Percentiles rank a stretch among this genome's conserved stretches.
phyloP scores from a whole-genome alignment of 2,329 filamentous ascomycete genomes.

The Corynespora cassiicola region DNA sequence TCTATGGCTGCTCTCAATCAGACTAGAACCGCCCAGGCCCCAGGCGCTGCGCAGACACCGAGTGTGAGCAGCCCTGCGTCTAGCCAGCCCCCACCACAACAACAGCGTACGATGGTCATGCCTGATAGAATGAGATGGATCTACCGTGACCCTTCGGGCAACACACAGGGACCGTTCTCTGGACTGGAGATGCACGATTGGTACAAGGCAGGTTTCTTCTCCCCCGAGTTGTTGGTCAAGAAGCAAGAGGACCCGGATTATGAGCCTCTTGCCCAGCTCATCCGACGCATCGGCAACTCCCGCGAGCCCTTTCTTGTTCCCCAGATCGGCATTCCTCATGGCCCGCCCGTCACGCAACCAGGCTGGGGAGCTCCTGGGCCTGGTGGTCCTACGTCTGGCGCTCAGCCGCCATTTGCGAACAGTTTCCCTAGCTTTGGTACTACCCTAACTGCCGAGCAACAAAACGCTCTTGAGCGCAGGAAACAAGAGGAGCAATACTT shows the following conservation, averaged over 20 bases:
- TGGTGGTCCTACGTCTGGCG: slow-evolving; percentile 49
- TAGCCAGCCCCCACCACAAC: slow-evolving; percentile 70
- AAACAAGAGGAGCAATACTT: slow-evolving; percentile 99
- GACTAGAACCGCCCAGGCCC: slow-evolving; percentile 39
- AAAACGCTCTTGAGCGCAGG: slow-evolving; percentile 92
- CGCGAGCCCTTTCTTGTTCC: slow-evolving; percentile 96
- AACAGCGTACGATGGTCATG: slow-evolving; percentile 95
- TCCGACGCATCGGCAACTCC: slow-evolving; percentile 94
- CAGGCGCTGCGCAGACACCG: slow-evolving; percentile 37
- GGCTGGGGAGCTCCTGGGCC: slow-evolving; percentile 49
- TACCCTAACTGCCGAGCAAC: slow-evolving; percentile 94
- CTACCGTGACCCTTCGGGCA: slow-evolving; percentile 92
- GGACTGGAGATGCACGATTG: slow-evolving; percentile 99
- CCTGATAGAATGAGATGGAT: slow-evolving; percentile 99
- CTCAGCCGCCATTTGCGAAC: slow-evolving; percentile 83
- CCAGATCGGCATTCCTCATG: slow-evolving; percentile 94
- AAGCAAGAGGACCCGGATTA: slow-evolving; percentile 94
- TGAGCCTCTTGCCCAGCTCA: slow-evolving; percentile 92
- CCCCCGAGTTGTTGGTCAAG: slow-evolving; percentile 90
- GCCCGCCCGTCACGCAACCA: slow-evolving; percentile 65
- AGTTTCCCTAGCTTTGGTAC: slow-evolving; percentile 97
- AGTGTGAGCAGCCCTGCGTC: slow-evolving; percentile 60
- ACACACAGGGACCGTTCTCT: slow-evolving; percentile 92
- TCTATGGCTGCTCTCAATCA: slow-evolving; percentile 41
- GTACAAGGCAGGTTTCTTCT: slow-evolving; percentile 99